phyloP scores from a whole-genome alignment of 192 early-diverging fungal species.

The Chytriomyces hyalinus region DNA sequence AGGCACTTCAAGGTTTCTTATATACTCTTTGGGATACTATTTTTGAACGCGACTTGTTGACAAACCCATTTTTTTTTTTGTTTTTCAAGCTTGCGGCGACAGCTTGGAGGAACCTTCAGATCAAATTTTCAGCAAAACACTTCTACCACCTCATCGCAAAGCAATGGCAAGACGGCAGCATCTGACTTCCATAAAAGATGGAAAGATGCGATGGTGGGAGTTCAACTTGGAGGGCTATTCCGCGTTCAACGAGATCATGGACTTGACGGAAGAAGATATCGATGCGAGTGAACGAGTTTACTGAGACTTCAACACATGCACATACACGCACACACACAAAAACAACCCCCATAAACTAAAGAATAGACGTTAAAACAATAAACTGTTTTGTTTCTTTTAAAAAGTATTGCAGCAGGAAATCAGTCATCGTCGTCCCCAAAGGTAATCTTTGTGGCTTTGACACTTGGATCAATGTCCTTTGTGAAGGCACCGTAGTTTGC shows the following conservation, averaged over 20 bases:
- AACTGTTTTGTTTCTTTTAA: no score
- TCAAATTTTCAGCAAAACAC: neutral
- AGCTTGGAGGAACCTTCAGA: slow-evolving; percentile 11
- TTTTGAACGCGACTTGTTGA: neutral
- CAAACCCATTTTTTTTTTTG: neutral
- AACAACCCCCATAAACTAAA: no score
- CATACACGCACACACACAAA: neutral
- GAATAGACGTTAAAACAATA: no score
- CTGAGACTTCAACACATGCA: neutral
- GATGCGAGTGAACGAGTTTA: slow-evolving; percentile 7
- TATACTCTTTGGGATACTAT: neutral
- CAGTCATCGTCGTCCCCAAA: slow-evolving; percentile 65
- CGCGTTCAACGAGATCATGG: slow-evolving; percentile 2
- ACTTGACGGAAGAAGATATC: slow-evolving; percentile 7
- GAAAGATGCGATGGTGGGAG: slow-evolving; percentile 26
- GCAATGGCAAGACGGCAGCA: neutral
- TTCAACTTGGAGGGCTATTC: slow-evolving; percentile 3
- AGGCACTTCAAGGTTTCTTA: neutral
- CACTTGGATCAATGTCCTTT: slow-evolving; percentile 82
- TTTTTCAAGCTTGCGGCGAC: slow-evolving; percentile 1
- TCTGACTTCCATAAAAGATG: slow-evolving; percentile 8
- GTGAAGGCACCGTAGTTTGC: slow-evolving; percentile 93
- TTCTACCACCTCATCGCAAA: neutral
- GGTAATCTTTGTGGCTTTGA: slow-evolving; percentile 89
- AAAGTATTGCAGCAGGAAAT: neutral